phyloP scores from a whole-genome alignment of 1,284 basidiomycete species.

The Trametes hirsuta region DNA sequence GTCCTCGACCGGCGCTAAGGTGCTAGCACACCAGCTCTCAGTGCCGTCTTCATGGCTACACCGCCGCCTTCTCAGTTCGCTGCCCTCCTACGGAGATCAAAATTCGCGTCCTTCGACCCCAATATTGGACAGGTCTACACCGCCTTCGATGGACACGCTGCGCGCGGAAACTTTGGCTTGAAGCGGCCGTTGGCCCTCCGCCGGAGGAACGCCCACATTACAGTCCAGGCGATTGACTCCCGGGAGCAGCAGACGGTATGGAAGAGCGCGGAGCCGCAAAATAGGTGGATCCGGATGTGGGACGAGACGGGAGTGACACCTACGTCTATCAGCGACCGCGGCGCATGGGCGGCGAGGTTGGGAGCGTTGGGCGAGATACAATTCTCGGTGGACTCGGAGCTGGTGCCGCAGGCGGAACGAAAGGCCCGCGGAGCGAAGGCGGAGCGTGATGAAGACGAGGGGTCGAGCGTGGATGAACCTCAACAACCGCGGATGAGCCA shows the following conservation, averaged over 20 bases:
- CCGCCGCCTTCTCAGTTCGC: constrained; percentile 64
- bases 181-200: constrained; percentile 75
- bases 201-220: constrained; percentile 59
- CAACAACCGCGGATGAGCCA: constrained; percentile 40
- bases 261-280: constrained; percentile 64
- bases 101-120: constrained; percentile 78
- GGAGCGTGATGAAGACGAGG: constrained; percentile 22
- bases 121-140: constrained; percentile 73
- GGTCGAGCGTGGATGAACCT: constrained; percentile 9
- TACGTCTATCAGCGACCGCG: constrained; percentile 11
- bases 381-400: constrained; percentile 57
- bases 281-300: constrained; percentile 64
- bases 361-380: constrained; percentile 34
- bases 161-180: constrained; percentile 78
- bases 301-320: constrained; percentile 63
- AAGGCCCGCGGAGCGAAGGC: constrained; percentile 3
- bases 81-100: constrained; percentile 71
- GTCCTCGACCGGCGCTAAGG: constrained; percentile 3
- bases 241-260: constrained; percentile 76
- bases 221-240: constrained; percentile 64
- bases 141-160: constrained; percentile 64
- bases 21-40: constrained; percentile 3
- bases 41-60: constrained; percentile 35
- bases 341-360: constrained; percentile 42
- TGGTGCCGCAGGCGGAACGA: constrained; percentile 28